Evolutionary conservation across 805 yeast species (phyloP).

Genomic region (Grigorovia humatica): DNA sequence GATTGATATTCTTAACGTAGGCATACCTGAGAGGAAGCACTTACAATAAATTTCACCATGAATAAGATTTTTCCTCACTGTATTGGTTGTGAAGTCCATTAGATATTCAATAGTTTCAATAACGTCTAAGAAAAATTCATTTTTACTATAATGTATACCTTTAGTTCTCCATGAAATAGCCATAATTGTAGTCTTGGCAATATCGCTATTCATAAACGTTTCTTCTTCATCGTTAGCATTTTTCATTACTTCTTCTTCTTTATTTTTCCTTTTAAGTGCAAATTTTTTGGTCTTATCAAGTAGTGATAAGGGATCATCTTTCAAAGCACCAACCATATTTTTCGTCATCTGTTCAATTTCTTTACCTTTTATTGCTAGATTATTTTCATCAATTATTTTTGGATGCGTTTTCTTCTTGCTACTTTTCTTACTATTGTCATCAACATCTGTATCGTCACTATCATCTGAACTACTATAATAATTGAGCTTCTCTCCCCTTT

Average conservation of each 20-base stretch:
- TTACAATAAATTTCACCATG: constrained; percentile 64
- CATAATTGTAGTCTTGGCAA: constrained; percentile 67
- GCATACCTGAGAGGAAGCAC: constrained; percentile 85
- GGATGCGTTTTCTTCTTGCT: constrained; percentile 2
- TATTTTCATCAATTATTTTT: neutral
- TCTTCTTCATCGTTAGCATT: constrained; percentile 8
- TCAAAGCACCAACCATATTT: constrained; percentile 6
- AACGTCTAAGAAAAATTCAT: constrained; percentile 83
- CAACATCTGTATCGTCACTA: neutral
- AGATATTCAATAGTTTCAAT: constrained; percentile 63
- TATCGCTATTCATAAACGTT: constrained; percentile 53
- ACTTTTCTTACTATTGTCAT: constrained; percentile 1
- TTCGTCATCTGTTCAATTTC: constrained; percentile 6
- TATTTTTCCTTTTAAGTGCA: neutral
- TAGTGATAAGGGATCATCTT: constrained; percentile 2
- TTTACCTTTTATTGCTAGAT: neutral
- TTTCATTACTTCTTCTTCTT: neutral
- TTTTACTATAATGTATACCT: constrained; percentile 77
- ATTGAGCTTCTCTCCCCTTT: neutral
- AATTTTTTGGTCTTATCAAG: neutral
- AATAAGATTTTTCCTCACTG: constrained; percentile 56
- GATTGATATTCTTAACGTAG: constrained; percentile 61
- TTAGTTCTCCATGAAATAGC: constrained; percentile 88
- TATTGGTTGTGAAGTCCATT: constrained; percentile 49
- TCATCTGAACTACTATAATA: neutral